Evolutionary conservation across 2,329 filamentous ascomycete species (phyloP).

Genomic region (Sporothrix phasma): DNA sequence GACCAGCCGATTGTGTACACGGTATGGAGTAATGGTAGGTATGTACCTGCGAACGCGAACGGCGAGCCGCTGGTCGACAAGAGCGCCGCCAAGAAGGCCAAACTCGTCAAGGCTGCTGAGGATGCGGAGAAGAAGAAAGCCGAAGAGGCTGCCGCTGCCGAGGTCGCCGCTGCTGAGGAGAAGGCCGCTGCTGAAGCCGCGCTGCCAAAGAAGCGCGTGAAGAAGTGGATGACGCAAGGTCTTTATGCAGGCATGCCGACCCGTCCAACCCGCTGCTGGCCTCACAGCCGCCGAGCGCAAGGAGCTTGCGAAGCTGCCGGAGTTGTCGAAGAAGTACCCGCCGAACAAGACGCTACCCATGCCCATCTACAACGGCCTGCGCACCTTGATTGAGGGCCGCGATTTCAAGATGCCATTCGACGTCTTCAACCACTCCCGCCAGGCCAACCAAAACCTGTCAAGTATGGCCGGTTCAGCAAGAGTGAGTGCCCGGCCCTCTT

Average conservation of each 20-base stretch:
- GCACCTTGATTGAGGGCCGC: constrained; percentile 58
- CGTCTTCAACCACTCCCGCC: constrained; percentile 74
- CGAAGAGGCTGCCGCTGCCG: constrained; percentile 21
- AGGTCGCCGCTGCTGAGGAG: constrained; percentile 16
- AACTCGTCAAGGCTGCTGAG: constrained; percentile 20
- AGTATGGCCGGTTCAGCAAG: constrained; percentile 85
- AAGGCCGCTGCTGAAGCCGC: constrained; percentile 24
- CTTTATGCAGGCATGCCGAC: constrained; percentile 74
- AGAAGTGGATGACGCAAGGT: constrained; percentile 73
- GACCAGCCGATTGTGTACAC: constrained; percentile 47
- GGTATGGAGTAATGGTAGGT: constrained; percentile 57
- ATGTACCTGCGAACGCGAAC: constrained; percentile 33
- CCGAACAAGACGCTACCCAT: constrained; percentile 55
- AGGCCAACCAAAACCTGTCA: constrained; percentile 82
- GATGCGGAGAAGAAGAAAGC: constrained; percentile 22
- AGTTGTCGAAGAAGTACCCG: constrained; percentile 36
- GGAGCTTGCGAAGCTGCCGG: constrained; percentile 37
- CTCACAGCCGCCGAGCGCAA: constrained; percentile 44
- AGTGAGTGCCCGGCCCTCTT: constrained; percentile 46
- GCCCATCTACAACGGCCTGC: constrained; percentile 69
- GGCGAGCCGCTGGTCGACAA: constrained; percentile 28
- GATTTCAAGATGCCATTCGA: constrained; percentile 88
- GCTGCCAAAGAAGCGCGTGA: constrained; percentile 41
- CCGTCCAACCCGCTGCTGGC: constrained; percentile 38
- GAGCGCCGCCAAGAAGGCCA: constrained; percentile 21